Percentiles rank a stretch among this genome's conserved stretches.
phyloP scores from a whole-genome alignment of 345 rosid species.

The Physaria fendleri region DNA sequence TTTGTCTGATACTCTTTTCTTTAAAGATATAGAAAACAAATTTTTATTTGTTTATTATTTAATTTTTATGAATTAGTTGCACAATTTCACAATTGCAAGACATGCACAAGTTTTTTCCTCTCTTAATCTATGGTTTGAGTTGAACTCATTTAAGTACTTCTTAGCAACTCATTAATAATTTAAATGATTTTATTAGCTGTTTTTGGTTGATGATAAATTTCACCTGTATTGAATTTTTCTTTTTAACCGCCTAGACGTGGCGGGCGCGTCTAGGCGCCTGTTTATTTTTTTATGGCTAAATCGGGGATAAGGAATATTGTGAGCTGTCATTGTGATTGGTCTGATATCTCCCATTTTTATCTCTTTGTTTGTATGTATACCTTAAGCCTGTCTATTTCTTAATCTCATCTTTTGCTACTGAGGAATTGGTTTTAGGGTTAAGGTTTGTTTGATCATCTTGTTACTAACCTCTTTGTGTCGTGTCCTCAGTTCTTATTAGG shows the following conservation, averaged over 20 bases:
- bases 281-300: not conserved
- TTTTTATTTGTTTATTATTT: too few species aligned
- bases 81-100: too few species aligned
- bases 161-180: too few species aligned
- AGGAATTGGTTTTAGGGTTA: not conserved
- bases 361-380: not conserved
- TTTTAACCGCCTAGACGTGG: not conserved
- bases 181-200: too few species aligned
- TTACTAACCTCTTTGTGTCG: not conserved
- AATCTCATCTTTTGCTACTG: not conserved
- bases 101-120: too few species aligned
- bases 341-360: not conserved
- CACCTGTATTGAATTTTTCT: not conserved
- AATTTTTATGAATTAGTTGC: too few species aligned
- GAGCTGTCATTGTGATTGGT: constrained; percentile 18
- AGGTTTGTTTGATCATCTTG: not conserved
- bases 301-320: not conserved
- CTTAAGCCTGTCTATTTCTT: not conserved
- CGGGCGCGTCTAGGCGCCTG: too few species aligned
- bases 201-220: too few species aligned
- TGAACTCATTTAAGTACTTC: too few species aligned
- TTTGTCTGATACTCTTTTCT: too few species aligned
- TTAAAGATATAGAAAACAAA: too few species aligned
- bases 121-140: too few species aligned
- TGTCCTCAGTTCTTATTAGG: not conserved